phyloP scores from a whole-genome alignment of 225 moss, liverwort and hornwort species.

The Marchantia paleacea region DNA sequence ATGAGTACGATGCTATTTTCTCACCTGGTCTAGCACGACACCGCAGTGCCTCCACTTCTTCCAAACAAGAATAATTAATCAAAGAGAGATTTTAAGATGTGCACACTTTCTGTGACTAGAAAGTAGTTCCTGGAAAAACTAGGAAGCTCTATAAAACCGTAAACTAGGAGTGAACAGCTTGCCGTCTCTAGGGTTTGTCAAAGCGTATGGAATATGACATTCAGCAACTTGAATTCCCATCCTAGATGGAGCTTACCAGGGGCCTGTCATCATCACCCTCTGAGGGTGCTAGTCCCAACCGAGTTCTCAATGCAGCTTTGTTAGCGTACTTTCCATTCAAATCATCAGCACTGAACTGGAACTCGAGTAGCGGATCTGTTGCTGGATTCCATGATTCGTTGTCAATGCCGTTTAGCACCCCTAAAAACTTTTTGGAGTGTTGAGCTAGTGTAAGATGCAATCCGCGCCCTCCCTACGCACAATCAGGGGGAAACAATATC shows the following conservation, averaged over 20 bases:
- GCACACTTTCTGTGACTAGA: no score
- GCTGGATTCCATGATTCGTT: slow-evolving; percentile 91
- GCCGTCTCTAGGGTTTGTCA: background rate
- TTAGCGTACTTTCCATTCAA: slow-evolving; percentile 68
- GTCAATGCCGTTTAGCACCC: slow-evolving; percentile 91
- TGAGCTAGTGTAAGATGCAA: slow-evolving; percentile 71
- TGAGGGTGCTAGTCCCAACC: slow-evolving; percentile 57
- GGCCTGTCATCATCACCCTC: slow-evolving; percentile 62
- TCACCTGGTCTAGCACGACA: background rate
- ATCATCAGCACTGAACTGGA: slow-evolving; percentile 71
- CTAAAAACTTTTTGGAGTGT: slow-evolving; percentile 77
- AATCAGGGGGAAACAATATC: background rate
- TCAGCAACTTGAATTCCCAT: no score
- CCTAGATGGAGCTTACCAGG: slow-evolving; percentile 43
- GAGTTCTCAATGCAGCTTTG: slow-evolving; percentile 64
- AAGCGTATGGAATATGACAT: background rate
- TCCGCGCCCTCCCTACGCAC: slow-evolving; percentile 75
- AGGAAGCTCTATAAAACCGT: no score
- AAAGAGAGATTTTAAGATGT: no score
- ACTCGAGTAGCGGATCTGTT: slow-evolving; percentile 69
- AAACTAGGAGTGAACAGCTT: background rate
- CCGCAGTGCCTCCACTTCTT: background rate
- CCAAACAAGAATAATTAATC: background rate
- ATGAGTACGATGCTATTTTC: background rate
- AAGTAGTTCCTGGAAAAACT: no score